Evolutionary conservation across 2,329 filamentous ascomycete species (phyloP), one percentile per base, ranked within the genome.

Genomic region (Cytospora mali): DNA sequence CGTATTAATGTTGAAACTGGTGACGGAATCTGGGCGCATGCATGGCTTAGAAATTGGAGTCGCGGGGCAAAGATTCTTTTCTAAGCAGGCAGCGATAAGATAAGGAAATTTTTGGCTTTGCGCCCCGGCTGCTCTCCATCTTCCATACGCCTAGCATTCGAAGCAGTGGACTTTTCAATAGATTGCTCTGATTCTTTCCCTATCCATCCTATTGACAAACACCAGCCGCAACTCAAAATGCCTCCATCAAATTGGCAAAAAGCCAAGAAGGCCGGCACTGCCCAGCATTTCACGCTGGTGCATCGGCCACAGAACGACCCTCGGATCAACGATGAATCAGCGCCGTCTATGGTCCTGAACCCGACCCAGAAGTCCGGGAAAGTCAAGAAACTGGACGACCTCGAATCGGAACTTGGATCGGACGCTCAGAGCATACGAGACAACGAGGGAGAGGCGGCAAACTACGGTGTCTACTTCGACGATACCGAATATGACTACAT

Each of bases 401-500:
- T 99, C 27, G 85, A 81, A 11, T 87, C 84, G 4, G 90, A 96
- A 73, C 88, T 97, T 55, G 90, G 90, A 1, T 80, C 84, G 35
- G 86, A 89, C 33, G 81, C 83, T 25, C 80, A 81, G 49, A 78
- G 78, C 64, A 87, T 97, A 68, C 88, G 93, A 69, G 84, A 86
- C 62, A 98, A 99, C 75, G 95, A 99, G 77, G 96, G 96, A 70
- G 93, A 99, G 78, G 95, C 96, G 10, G 95, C 96, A 68, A 91
- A 91, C 74, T 87, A 97, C 76, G 95, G 95, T 67, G 86, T 99
- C 67, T 99, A 91, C 81, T 99, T 84, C 75, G 96, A 99, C 76
- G 95, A 99, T 77, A 90, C 91, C 67, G 86, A 92, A 72, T 99
- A 99, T 77, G 95, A 99, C 77, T 99, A 99, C 79, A 99, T 99